Evolutionary conservation across 2,329 filamentous ascomycete species (phyloP), one percentile per base, ranked within the genome.

Genomic region (Cryoendolithus antarcticus): DNA sequence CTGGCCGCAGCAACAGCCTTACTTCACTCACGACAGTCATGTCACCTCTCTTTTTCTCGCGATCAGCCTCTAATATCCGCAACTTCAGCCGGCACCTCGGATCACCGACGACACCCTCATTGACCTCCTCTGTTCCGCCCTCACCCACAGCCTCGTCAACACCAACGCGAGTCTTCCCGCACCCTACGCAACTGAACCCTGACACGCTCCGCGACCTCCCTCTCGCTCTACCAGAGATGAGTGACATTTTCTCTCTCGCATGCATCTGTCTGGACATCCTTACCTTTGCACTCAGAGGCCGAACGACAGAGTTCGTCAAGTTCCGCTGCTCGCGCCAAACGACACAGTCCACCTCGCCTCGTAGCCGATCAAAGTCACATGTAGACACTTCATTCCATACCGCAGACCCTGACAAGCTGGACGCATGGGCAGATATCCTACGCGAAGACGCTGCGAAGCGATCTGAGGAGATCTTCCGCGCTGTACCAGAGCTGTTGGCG

Each of bases 241-340:
- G 77, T 33, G 82, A 86, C 54, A 65, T 86, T 12, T 88, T 82
- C 60, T 82, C 80, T 3, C 65, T 86, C 1, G 82, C 75, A 7
- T 82, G 80, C 55, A 69, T 86, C 37, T 81, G 81, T 44, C 64
- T 86, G 10, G 82, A 88, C 46, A 70, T 86, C 24, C 54, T 86
- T 12, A 77, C 76, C 13, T 77, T 82, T 51, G 64, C 82, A 41
- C 59, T 85, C 43, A 82, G 83, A 56, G 77, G 78, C 48, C 74
- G 77, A 38, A 69, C 74, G 1, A 70, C 73, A 36, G 72, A 77
- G 19, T 85, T 86, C 52, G 66, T 74, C 28, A 69, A 74, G 15
- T 77, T 83, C 54, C 76, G 82, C 4, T 70, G 33, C 5, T 37
- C 39, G 21, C 38, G 37, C 37, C 32, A 32, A 6, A 72, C 19